A percentile compares a stretch with the other conserved stretches of the same genome.
Conservation (phyloP, 805 yeast species). For the Candida sakaeoensis region DNA sequence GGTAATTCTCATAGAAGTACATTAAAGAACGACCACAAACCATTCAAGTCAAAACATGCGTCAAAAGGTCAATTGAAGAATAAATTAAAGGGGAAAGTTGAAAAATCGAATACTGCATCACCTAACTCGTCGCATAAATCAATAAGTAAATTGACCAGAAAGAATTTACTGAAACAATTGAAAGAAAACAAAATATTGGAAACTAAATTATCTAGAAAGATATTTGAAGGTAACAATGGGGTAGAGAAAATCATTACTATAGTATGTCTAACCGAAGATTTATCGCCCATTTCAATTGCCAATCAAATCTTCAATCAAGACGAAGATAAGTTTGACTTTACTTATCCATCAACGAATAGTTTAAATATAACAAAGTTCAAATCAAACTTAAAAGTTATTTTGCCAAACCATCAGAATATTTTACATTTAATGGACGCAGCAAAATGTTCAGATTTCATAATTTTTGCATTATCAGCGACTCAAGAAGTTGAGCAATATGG, state of each 20-base stretch:
- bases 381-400: conserved; percentile 66
- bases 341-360: conserved; percentile 48
- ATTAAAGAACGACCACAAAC: conserved; percentile 78
- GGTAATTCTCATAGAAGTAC: conserved; percentile 79
- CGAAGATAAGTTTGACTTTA: conserved; percentile 19
- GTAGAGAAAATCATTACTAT: conserved; percentile 83
- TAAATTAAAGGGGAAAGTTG: conserved; percentile 81
- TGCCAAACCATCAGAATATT: conserved; percentile 67
- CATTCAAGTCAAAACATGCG: conserved; percentile 89
- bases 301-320: conserved; percentile 43
- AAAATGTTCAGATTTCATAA: conserved; percentile 81
- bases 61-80: conserved; percentile 85
- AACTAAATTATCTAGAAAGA: conserved; percentile 53
- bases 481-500: conserved; percentile 83
- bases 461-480: conserved; percentile 84
- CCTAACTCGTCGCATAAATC: conserved; percentile 37
- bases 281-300: conserved; percentile 55
- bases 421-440: conserved; percentile 79
- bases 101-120: conserved; percentile 44
- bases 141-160: conserved; percentile 58
- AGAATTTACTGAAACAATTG: conserved; percentile 73
- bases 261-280: conserved; percentile 73
- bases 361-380: conserved; percentile 63
- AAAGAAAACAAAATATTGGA: conserved; percentile 67
- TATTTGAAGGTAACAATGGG: conserved; percentile 78